Conservation (phyloP, 768 basidiomycete genomes). For the Auriscalpium microsporum region DNA sequence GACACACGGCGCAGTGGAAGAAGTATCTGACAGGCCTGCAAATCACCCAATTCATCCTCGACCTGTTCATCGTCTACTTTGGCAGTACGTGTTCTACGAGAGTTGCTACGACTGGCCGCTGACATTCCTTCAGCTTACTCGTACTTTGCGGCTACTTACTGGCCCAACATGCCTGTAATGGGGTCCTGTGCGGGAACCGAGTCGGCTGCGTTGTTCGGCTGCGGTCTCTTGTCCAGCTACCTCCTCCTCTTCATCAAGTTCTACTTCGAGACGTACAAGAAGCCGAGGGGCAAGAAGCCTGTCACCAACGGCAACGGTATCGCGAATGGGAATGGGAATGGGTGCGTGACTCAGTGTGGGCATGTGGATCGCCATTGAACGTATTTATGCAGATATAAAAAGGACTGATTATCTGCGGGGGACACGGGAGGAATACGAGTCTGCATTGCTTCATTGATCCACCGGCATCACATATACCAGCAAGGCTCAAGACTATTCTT, state of each 20-base stretch:
- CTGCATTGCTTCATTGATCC: slow-evolving; percentile 2
- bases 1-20: slow-evolving; percentile 68
- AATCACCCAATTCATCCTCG: slow-evolving; percentile 92
- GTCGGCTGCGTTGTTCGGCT: slow-evolving; percentile 82
- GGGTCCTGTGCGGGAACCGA: slow-evolving; percentile 88
- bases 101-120: background rate
- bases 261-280: slow-evolving; percentile 80
- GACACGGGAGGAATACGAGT: background rate
- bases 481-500: slow-evolving; percentile 8
- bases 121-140: slow-evolving; percentile 49
- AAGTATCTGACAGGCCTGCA: slow-evolving; percentile 96
- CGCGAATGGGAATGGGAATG: slow-evolving; percentile 30
- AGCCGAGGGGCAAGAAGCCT: slow-evolving; percentile 35
- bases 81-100: slow-evolving; percentile 61
- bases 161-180: slow-evolving; percentile 50
- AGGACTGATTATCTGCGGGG: background rate
- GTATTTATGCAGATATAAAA: background rate
- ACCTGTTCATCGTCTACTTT: slow-evolving; percentile 86
- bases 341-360: slow-evolving; percentile 15
- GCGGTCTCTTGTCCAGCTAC: slow-evolving; percentile 81
- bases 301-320: slow-evolving; percentile 39
- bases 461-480: slow-evolving; percentile 14
- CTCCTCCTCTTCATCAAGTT: slow-evolving; percentile 94
- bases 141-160: slow-evolving; percentile 62
- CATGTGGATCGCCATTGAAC: too few relatives aligned